These are phyloP conservation scores for Lachnellula subtilissima DNA, from an alignment of 2,329 filamentous ascomycete genomes.

Conservation along the genomic window DNA sequence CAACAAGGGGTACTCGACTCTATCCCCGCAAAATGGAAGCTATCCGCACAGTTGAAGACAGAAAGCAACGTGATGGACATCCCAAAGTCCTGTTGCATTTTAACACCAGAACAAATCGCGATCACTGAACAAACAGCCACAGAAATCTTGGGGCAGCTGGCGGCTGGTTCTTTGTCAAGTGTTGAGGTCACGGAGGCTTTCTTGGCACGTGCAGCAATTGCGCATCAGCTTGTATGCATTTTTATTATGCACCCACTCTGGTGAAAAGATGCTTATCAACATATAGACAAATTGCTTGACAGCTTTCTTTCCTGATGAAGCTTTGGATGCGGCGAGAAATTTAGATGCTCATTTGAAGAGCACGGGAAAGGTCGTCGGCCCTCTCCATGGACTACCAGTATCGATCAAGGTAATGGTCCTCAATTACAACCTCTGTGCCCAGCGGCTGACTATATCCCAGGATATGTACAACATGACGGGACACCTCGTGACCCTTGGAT, in stretches of 20 bases:
- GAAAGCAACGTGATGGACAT: background rate
- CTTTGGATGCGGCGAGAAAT: background rate
- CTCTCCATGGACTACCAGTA: slow-evolving; percentile 5
- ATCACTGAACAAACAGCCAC: slow-evolving; percentile 37
- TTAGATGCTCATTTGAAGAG: background rate
- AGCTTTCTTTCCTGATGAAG: slow-evolving; percentile 3
- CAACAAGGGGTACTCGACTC: no score
- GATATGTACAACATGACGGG: no score
- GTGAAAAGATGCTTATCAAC: background rate
- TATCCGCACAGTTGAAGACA: no score
- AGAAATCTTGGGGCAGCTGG: slow-evolving; percentile 26
- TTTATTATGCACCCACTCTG: background rate
- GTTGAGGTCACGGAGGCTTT: slow-evolving; percentile 45
- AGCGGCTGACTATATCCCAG: no score
- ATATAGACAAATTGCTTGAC: slow-evolving; percentile 29
- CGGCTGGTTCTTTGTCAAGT: slow-evolving; percentile 38
- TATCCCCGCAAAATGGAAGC: no score
- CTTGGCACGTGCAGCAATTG: slow-evolving; percentile 46
- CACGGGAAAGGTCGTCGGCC: background rate
- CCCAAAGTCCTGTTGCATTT: background rate
- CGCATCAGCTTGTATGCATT: slow-evolving; percentile 43
- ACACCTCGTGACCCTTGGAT: no score
- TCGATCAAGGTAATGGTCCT: background rate
- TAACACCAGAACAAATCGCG: slow-evolving; percentile 37
- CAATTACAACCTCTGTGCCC: slow-evolving; percentile 28